phyloP scores from a whole-genome alignment of 768 basidiomycete genomes.

The Xerocomus brunneocitrinus region DNA sequence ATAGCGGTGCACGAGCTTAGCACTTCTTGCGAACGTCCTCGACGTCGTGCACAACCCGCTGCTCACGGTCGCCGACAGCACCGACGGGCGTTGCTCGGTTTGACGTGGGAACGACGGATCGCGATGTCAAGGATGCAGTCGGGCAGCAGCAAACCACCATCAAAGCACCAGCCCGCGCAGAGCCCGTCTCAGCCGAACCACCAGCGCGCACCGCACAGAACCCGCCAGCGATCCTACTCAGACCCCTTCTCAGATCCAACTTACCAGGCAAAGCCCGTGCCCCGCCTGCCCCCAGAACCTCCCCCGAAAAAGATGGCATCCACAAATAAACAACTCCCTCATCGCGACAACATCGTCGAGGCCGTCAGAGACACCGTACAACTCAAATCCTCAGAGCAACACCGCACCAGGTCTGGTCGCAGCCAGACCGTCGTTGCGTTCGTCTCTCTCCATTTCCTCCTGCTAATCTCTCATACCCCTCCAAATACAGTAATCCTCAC shows the following conservation, averaged over 20 bases:
- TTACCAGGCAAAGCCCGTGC: constrained; percentile 26
- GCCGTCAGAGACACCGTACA: constrained; percentile 68
- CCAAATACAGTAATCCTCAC: constrained; percentile 20
- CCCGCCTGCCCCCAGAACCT: constrained; percentile 41
- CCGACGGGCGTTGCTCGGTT: constrained; percentile 3
- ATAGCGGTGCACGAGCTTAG: constrained; percentile 11
- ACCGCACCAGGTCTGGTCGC: constrained; percentile 47
- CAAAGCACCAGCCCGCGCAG: constrained; percentile 4
- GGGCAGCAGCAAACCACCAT: constrained; percentile 25
- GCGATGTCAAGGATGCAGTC: constrained; percentile 19
- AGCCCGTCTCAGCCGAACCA: constrained; percentile 18
- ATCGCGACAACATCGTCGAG: constrained; percentile 46
- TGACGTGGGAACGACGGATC: constrained; percentile 25
- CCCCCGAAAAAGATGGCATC: constrained; percentile 32
- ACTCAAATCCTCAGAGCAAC: constrained; percentile 41
- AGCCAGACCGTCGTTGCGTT: constrained; percentile 48
- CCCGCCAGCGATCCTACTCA: constrained; percentile 44
- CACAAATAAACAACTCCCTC: constrained; percentile 29
- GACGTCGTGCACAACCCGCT: constrained; percentile 1
- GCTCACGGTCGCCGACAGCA: constrained; percentile 7
- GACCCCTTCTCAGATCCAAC: constrained; percentile 49
- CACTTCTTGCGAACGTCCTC: constrained; percentile 3
- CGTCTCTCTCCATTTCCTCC: constrained; percentile 10
- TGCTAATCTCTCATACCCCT: constrained; percentile 17
- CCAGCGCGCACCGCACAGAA: constrained; percentile 24